Conservation (phyloP, 139 green algal genomes). For the Helicosporidium sp. region DNA sequence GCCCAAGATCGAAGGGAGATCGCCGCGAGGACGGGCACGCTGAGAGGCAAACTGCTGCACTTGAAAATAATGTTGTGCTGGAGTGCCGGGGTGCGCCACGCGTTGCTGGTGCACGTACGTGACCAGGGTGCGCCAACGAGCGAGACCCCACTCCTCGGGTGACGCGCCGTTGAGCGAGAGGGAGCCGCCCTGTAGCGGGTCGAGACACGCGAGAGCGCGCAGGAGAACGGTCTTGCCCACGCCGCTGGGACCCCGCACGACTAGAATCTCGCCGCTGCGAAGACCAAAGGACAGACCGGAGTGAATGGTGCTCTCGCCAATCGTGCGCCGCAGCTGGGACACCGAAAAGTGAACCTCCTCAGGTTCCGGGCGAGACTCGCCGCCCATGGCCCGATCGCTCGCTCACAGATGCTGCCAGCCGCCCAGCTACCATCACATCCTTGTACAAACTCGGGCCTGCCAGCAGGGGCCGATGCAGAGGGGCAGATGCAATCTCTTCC, state of each 20-base stretch:
- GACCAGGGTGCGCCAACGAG: slow-evolving; percentile 27
- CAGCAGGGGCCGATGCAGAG: slow-evolving; percentile 1
- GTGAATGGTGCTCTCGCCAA: slow-evolving; percentile 1
- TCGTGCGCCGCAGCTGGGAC: neutral
- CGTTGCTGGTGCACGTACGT: slow-evolving; percentile 39
- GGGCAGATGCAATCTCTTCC: too few species aligned
- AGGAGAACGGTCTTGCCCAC: slow-evolving; percentile 66
- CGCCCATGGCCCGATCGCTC: neutral
- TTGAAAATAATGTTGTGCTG: slow-evolving; percentile 48
- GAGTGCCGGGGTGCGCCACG: slow-evolving; percentile 41
- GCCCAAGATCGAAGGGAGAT: slow-evolving; percentile 44
- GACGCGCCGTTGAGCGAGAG: slow-evolving; percentile 19
- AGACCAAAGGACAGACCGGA: slow-evolving; percentile 27
- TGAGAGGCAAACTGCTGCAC: slow-evolving; percentile 37
- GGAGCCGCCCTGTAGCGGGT: slow-evolving; percentile 31
- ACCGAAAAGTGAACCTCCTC: neutral
- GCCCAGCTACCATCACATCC: neutral
- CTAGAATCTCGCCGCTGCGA: slow-evolving; percentile 26
- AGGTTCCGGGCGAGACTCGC: neutral
- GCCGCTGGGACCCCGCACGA: slow-evolving; percentile 47
- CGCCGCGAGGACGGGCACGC: slow-evolving; percentile 25
- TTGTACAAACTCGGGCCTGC: neutral
- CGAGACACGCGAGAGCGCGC: slow-evolving; percentile 35
- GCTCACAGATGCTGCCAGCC: neutral
- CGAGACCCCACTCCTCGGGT: slow-evolving; percentile 21